Percentiles rank a stretch among this genome's conserved stretches.
These are phyloP conservation scores for Hypericum perforatum DNA, from an alignment of 345 rosid species.

Conservation along the genomic window DNA sequence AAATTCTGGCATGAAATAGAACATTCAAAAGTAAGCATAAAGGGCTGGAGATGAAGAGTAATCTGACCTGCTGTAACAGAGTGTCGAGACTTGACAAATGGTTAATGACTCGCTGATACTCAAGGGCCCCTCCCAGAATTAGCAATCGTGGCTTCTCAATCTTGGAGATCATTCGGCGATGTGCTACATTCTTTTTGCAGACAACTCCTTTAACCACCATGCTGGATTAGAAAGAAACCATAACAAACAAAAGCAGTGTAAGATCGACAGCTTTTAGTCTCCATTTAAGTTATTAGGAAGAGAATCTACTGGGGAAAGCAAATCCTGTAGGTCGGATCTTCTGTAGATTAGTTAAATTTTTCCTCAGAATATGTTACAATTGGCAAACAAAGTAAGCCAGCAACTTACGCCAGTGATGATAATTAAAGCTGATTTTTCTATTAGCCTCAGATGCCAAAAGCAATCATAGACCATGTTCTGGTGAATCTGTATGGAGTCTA, in stretches of 20 bases:
- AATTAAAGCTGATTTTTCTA: no score
- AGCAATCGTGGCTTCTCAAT: slow-evolving; percentile 74
- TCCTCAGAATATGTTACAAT: no score
- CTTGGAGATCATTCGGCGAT: slow-evolving; percentile 82
- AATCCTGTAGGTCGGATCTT: background rate
- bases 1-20: background rate
- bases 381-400: no score
- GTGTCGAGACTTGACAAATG: slow-evolving; percentile 88
- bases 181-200: slow-evolving; percentile 97
- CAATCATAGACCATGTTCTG: background rate
- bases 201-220: slow-evolving; percentile 92
- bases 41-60: slow-evolving; percentile 8
- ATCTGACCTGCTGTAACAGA: slow-evolving; percentile 78
- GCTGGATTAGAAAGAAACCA: slow-evolving; percentile 37
- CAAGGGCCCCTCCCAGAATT: slow-evolving; percentile 93
- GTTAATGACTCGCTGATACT: slow-evolving; percentile 91
- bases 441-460: background rate
- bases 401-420: no score
- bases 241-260: slow-evolving; percentile 9
- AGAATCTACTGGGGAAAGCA: slow-evolving; percentile 1
- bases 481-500: background rate
- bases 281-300: background rate
- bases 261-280: no score
- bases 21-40: slow-evolving; percentile 4
- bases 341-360: no score